These are phyloP conservation scores for Dunaliella salina DNA, from an alignment of 163 green algal genomes.

Conservation along the genomic window DNA sequence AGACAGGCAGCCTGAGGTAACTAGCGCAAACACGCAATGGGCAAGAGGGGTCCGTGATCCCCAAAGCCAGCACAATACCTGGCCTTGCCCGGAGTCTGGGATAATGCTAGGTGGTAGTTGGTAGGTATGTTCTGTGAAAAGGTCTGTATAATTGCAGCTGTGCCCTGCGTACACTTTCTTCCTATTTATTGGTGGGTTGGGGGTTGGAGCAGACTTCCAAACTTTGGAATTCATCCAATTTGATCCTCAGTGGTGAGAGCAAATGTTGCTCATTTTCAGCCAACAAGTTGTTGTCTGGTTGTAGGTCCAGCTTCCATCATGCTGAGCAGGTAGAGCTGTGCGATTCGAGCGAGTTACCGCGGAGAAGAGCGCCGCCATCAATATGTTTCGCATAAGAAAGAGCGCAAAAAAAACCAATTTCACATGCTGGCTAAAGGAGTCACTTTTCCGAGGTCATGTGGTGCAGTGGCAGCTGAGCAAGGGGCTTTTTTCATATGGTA, in stretches of 20 bases:
- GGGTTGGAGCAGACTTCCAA: neutral
- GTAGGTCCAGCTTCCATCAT: too few species aligned
- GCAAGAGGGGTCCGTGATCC: too few species aligned
- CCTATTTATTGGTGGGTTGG: neutral
- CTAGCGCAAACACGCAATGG: too few species aligned
- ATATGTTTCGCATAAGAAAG: neutral
- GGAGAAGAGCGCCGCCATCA: neutral
- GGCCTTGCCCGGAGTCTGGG: too few species aligned
- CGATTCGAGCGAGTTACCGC: neutral
- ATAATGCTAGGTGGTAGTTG: too few species aligned
- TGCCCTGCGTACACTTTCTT: neutral
- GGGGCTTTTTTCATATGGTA: too few species aligned
- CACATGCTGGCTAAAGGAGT: neutral
- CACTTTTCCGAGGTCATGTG: too few species aligned
- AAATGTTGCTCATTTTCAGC: neutral
- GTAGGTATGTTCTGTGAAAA: too few species aligned
- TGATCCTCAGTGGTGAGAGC: neutral
- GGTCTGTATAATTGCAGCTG: neutral
- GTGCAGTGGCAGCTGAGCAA: too few species aligned
- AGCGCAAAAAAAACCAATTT: neutral
- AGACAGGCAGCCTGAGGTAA: too few species aligned
- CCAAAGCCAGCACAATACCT: too few species aligned
- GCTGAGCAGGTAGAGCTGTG: neutral
- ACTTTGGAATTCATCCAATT: neutral
- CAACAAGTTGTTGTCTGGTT: too few species aligned